A percentile compares a stretch with the other conserved stretches of the same genome.
These are phyloP conservation scores for Backusella mclennaniae DNA, from an alignment of 192 early-diverging fungal genomes.

Conservation along the genomic window DNA sequence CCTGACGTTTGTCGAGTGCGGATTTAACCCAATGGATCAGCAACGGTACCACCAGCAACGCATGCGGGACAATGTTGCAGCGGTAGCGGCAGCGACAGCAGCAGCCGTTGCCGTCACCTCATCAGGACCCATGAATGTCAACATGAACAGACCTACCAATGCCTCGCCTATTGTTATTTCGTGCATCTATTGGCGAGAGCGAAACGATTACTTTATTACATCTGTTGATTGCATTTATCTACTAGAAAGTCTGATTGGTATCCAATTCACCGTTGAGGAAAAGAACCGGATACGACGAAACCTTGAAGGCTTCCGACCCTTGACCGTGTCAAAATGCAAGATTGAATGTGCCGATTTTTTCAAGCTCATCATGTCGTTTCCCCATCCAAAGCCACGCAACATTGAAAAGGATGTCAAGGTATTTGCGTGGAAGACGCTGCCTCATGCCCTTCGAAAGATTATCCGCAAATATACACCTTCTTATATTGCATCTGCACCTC, in stretches of 20 bases:
- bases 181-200: constrained; percentile 77
- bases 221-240: constrained; percentile 78
- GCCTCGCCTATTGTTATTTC: constrained; percentile 63
- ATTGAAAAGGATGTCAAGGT: constrained; percentile 91
- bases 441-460: constrained; percentile 73
- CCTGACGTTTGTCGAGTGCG: not conserved
- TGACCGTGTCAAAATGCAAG: constrained; percentile 76
- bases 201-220: constrained; percentile 74
- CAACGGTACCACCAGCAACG: constrained; percentile 2
- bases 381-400: constrained; percentile 80
- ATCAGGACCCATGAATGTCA: not conserved
- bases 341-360: constrained; percentile 73
- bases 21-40: constrained; percentile 5
- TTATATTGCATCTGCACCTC: constrained; percentile 41
- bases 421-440: constrained; percentile 72
- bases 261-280: constrained; percentile 77
- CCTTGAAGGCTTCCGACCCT: constrained; percentile 74
- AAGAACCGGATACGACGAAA: constrained; percentile 89
- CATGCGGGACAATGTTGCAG: constrained; percentile 11
- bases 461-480: constrained; percentile 69
- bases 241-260: constrained; percentile 70
- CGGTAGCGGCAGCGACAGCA: not conserved
- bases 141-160: not conserved
- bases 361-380: constrained; percentile 79
- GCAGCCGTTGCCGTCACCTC: not conserved